phyloP scores from a whole-genome alignment of 2,329 filamentous ascomycete species.

The Diaporthe vaccinii region DNA sequence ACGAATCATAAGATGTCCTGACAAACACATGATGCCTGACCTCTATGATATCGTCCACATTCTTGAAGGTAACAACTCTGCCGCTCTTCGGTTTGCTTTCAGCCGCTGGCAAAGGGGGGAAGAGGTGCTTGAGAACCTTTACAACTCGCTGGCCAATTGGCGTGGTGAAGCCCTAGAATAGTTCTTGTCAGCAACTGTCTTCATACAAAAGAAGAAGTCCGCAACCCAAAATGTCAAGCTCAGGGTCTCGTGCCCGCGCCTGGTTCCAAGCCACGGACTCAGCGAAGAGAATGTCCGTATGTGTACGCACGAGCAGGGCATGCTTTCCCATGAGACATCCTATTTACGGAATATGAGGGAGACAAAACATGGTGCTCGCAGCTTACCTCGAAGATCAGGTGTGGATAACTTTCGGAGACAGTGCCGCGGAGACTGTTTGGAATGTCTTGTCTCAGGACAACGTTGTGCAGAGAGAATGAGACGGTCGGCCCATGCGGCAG shows the following conservation, averaged over 20 bases:
- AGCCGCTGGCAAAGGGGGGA: slow-evolving; percentile 86
- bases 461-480: slow-evolving; percentile 92
- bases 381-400: slow-evolving; percentile 84
- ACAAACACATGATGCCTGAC: slow-evolving; percentile 93
- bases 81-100: slow-evolving; percentile 82
- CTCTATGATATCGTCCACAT: slow-evolving; percentile 93
- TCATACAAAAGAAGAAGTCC: no score
- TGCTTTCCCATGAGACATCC: background rate
- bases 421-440: slow-evolving; percentile 84
- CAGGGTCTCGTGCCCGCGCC: background rate
- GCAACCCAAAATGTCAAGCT: background rate
- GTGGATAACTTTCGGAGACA: slow-evolving; percentile 86
- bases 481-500: slow-evolving; percentile 89
- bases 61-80: slow-evolving; percentile 94
- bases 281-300: no score
- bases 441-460: slow-evolving; percentile 92
- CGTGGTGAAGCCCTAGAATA: slow-evolving; percentile 78
- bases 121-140: slow-evolving; percentile 93
- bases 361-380: background rate
- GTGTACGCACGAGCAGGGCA: background rate
- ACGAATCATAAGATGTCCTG: slow-evolving; percentile 88
- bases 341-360: background rate
- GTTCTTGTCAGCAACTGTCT: slow-evolving; percentile 4
- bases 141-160: slow-evolving; percentile 85
- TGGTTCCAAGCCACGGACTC: background rate